phyloP scores from a whole-genome alignment of 2,329 filamentous ascomycete species.

The Aspergillus japonicus region DNA sequence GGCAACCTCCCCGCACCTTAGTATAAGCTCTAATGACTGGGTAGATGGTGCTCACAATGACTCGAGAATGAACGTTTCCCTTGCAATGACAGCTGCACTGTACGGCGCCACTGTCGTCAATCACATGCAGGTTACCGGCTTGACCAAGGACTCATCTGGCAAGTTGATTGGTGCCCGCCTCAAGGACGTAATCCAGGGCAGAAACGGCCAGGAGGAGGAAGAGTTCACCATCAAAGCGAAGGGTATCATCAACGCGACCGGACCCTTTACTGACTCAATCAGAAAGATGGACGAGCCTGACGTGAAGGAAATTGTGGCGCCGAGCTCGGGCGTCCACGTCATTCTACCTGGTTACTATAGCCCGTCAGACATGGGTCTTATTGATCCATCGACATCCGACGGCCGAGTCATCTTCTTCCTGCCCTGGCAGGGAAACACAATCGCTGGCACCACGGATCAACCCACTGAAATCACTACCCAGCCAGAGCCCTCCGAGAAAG shows the following conservation, averaged over 20 bases:
- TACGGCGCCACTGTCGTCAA: conserved; percentile 82
- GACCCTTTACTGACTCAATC: conserved; percentile 82
- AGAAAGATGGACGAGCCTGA: conserved; percentile 77
- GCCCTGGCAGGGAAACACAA: conserved; percentile 90
- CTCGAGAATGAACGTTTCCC: conserved; percentile 85
- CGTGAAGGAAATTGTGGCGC: conserved; percentile 76
- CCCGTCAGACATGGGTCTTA: conserved; percentile 80
- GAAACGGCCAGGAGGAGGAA: conserved; percentile 60
- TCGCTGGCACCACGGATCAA: conserved; percentile 83
- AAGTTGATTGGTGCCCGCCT: conserved; percentile 71
- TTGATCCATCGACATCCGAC: conserved; percentile 83
- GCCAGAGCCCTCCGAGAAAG: conserved; percentile 75
- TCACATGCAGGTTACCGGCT: conserved; percentile 74
- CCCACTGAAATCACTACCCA: conserved; percentile 70
- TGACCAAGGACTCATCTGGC: conserved; percentile 72
- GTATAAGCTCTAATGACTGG: conserved; percentile 14
- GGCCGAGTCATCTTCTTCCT: conserved; percentile 91
- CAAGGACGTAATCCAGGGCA: conserved; percentile 67
- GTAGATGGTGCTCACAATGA: conserved; percentile 85
- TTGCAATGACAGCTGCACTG: conserved; percentile 84
- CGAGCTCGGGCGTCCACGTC: conserved; percentile 81
- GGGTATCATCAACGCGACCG: conserved; percentile 84
- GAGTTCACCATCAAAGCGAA: conserved; percentile 73
- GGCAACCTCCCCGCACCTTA: not conserved
- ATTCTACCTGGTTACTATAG: conserved; percentile 85